Conservation (phyloP, 257 asterid species). For the Solanum infundibuliforme region DNA sequence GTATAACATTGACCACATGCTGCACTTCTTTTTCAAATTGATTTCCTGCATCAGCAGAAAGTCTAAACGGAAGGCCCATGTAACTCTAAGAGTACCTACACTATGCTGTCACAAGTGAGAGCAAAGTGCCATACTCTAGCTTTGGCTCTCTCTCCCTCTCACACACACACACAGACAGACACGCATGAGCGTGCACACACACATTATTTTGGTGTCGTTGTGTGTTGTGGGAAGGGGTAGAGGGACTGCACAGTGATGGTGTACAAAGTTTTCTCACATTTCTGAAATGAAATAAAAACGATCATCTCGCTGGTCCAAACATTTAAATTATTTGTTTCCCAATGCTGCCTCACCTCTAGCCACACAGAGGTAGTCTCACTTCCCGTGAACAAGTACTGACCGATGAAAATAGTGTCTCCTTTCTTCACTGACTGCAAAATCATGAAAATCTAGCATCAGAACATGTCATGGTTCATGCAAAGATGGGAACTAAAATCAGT, state of each 20-base stretch:
- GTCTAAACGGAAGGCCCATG: not conserved
- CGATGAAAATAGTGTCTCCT: slow-evolving; percentile 91
- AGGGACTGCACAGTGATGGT: not conserved
- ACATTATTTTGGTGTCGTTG: not conserved
- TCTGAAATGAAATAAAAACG: not conserved
- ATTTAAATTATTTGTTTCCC: not conserved
- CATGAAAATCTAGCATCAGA: not conserved
- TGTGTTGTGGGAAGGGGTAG: not conserved
- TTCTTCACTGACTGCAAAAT: slow-evolving; percentile 74
- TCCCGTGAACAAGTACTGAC: slow-evolving; percentile 94
- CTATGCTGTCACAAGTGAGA: not conserved
- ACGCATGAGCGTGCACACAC: not conserved
- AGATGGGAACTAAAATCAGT: slow-evolving; percentile 1
- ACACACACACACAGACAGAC: not conserved
- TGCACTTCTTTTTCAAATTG: not conserved
- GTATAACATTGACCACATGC: not conserved
- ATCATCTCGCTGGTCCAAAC: not conserved
- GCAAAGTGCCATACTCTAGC: not conserved
- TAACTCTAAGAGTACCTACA: not conserved
- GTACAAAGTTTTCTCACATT: not conserved
- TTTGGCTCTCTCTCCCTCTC: not conserved
- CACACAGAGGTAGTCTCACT: slow-evolving; percentile 97
- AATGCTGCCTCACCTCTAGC: slow-evolving; percentile 56
- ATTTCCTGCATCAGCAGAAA: not conserved
- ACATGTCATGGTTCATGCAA: not conserved